A percentile compares a stretch with the other conserved stretches of the same genome.
Conservation (phyloP, 139 green algal species). For the Chlorella sp. region DNA sequence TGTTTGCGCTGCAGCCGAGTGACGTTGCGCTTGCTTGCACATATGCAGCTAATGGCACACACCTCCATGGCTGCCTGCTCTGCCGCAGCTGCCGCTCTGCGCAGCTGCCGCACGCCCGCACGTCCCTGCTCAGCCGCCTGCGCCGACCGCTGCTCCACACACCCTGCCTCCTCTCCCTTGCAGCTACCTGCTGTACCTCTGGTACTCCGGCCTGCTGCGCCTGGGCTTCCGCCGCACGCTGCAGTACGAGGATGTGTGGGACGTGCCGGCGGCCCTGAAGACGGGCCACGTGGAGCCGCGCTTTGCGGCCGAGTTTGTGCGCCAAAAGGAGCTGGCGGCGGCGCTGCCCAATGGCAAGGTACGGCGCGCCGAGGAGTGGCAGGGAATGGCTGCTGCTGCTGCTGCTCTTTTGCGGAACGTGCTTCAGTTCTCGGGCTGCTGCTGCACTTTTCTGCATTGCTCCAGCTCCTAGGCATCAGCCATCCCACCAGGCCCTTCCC, state of each 20-base stretch:
- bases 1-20: too few species aligned
- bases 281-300: slow-evolving; percentile 23
- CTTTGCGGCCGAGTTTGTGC: slow-evolving; percentile 19
- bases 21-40: too few species aligned
- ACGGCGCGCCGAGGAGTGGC: too few species aligned
- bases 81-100: too few species aligned
- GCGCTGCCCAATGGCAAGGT: slow-evolving; percentile 13
- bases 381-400: too few species aligned
- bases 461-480: too few species aligned
- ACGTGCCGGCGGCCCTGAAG: slow-evolving; percentile 32
- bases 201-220: slow-evolving; percentile 28
- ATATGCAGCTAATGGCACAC: too few species aligned
- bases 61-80: too few species aligned
- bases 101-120: background rate
- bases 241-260: slow-evolving; percentile 47
- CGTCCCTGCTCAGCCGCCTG: background rate
- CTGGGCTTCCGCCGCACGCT: slow-evolving; percentile 43
- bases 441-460: too few species aligned
- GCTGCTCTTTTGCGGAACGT: too few species aligned
- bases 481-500: background rate
- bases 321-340: background rate
- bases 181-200: slow-evolving; percentile 28
- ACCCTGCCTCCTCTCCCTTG: background rate
- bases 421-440: too few species aligned
- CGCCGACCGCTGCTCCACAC: background rate